Base-by-base conservation (phyloP, 257 asterid genomes). In the Solanum ahanhuiri region DNA sequence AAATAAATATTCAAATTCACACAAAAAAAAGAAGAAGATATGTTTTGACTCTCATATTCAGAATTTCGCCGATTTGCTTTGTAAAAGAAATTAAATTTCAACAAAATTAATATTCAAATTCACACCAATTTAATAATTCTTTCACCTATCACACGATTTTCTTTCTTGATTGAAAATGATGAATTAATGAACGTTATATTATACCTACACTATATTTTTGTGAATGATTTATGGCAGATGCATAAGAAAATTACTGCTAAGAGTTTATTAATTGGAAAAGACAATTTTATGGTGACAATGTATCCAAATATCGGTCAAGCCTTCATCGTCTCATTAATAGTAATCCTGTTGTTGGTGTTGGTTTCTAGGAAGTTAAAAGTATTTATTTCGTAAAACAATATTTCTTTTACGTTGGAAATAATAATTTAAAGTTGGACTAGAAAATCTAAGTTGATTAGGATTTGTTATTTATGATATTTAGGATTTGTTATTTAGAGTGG, bases 301-400 rank as follows among this genome's bases (percentile, higher is more conserved):
- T 70, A 85, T 81, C 91, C 92, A 4, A 85, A 90, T 51, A 41
- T 90, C 11, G 91, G 84, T 30, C 86, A 88, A 33, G 92, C 91
- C 70, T 90, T 90, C 23, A 64, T 90, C 6, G 82, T 82, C 39
- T 87, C 90, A 15, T 83, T 88, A 12, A 37, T 88, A 4, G 82
- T 88, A 6, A 87, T 90, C 23, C 45, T 39, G 43, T 9, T 43
- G 14, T 43, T 43, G 51, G 51, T 43, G 51, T 11, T 43, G 51
- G 15, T 43, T 43, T 43, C 51, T 43, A 11, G 51, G 15, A 11
- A 11, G 51, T 43, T 43, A 45, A 45, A 45, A 45, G 57, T 45
- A 1, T 45, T 45, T 45, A 45, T 45, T 45, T 45, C 6, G 2
- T 45, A 45, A 45, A 45, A 45, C 0, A 12, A 45, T 45, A 45